Base-by-base conservation (phyloP, 73 alveolate species). In the Durusdinium trenchii region DNA sequence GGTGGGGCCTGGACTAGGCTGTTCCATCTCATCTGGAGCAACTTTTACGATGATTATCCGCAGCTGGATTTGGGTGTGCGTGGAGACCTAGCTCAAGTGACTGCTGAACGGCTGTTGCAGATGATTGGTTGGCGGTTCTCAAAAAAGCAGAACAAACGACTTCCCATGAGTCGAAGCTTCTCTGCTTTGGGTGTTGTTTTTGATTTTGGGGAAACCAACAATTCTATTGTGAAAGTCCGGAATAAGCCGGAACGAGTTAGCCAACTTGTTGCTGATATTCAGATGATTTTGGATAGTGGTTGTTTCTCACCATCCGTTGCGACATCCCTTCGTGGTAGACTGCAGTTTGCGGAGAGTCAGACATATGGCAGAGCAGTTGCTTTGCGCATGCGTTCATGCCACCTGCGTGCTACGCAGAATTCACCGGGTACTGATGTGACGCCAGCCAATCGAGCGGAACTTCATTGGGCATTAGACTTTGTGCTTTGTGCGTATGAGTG, bases 291-390 rank as follows among this genome's bases (percentile, higher is more conserved):
- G 45, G 46, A 45, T 28, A 28, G 36, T 5, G 86, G 60, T 9
- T 2, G 30, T 9, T 76, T 76, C 20, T 5, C 86, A 10, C 61
- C 30, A 10, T n/a, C 86, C 61, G 35, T 9, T 6, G 86, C 86
- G 5, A 9, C 86, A 2, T 43, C 86, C 14, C 60, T 76, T 36
- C 18, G 86, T 6, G 86, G 86, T 1, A 40, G 86, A 42, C 60
- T 76, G 36, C 86, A 43, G 38, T 76, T 76, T 38, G 86, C 86
- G 40, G 86, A 76, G 38, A 76, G 86, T 38, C 86, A 76, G 61
- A 76, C 86, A 38, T 76, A 43, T 76, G 60, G 86, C 42, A 38
- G 86, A 6, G 86, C 86, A 42, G 86, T 45, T 2, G 54, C 86
- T 6, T 38, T 76, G 42, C 60, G n/a, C 61, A 76, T 76, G 86